A percentile compares a stretch with the other conserved stretches of the same genome.
Evolutionary conservation across 768 basidiomycete species (phyloP).

Genomic region (Boletus reticuloceps): DNA sequence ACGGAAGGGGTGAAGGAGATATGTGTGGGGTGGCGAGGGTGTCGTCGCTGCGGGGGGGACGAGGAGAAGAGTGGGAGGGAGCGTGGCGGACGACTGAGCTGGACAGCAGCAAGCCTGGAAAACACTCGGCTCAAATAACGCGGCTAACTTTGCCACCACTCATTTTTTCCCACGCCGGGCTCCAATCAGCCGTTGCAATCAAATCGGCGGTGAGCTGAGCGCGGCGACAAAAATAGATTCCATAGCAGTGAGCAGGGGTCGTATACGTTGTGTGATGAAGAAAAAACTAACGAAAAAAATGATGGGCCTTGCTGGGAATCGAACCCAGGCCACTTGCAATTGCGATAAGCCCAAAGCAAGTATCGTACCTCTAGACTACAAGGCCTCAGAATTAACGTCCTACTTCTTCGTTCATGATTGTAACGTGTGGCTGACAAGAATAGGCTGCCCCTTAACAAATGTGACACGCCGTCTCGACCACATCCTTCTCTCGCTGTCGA

Average conservation of each 20-base stretch:
- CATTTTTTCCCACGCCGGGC: constrained; percentile 22
- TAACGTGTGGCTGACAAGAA: constrained; percentile 16
- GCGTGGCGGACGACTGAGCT: constrained; percentile 16
- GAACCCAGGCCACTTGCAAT: constrained; percentile 39
- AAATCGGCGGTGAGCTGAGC: neutral
- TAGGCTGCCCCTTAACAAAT: neutral
- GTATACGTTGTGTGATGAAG: neutral
- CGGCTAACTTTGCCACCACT: constrained; percentile 24
- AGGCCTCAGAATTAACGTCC: constrained; percentile 13
- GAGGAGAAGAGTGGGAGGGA: constrained; percentile 4
- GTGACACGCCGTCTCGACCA: neutral
- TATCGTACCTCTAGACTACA: constrained; percentile 39
- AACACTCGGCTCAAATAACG: constrained; percentile 18
- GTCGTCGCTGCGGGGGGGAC: neutral
- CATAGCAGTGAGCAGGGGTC: too few relatives aligned
- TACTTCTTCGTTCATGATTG: neutral
- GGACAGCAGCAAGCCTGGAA: constrained; percentile 20
- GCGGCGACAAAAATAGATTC: neutral
- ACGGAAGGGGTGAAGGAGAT: neutral
- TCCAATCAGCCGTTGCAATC: neutral
- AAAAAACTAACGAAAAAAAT: neutral
- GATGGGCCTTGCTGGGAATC: constrained; percentile 35
- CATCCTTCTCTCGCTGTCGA: constrained; percentile 9
- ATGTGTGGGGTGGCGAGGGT: neutral
- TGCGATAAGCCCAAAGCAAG: constrained; percentile 34